Percentiles rank a stretch among this genome's conserved stretches.
These are phyloP conservation scores for Komagataea norvegica DNA, from an alignment of 1,139 yeast species.

Conservation along the genomic window DNA sequence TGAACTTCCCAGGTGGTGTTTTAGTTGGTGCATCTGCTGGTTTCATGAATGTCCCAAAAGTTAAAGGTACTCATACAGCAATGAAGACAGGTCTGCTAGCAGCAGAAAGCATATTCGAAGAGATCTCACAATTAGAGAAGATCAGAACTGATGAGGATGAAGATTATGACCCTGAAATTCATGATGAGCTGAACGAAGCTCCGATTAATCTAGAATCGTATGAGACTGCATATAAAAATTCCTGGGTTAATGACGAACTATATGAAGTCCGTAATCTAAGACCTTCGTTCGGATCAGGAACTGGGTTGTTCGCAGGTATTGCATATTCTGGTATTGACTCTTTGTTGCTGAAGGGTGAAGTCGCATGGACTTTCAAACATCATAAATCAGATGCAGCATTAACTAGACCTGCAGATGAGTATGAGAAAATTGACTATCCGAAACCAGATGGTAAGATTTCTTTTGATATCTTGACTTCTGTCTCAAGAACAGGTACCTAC, in stretches of 20 bases:
- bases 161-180: constrained; percentile 28
- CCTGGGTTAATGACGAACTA: constrained; percentile 86
- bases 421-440: constrained; percentile 75
- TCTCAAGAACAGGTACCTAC: constrained; percentile 90
- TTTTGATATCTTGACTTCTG: constrained; percentile 87
- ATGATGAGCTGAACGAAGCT: constrained; percentile 33
- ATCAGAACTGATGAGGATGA: constrained; percentile 39
- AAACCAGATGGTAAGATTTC: constrained; percentile 90
- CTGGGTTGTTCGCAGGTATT: constrained; percentile 77
- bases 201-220: constrained; percentile 53
- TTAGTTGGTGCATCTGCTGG: constrained; percentile 96
- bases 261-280: constrained; percentile 81
- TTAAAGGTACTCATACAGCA: constrained; percentile 98
- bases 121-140: constrained; percentile 42
- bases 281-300: constrained; percentile 72
- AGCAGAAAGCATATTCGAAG: constrained; percentile 75
- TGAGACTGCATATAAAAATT: constrained; percentile 58
- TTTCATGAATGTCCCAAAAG: constrained; percentile 92
- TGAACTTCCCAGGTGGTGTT: constrained; percentile 93
- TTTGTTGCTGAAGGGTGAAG: constrained; percentile 65
- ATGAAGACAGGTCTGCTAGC: constrained; percentile 94
- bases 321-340: constrained; percentile 84
- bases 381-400: constrained; percentile 65
- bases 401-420: constrained; percentile 63
- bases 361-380: constrained; percentile 84